A percentile compares a stretch with the other conserved stretches of the same genome.
phyloP scores from a whole-genome alignment of 352 stramenopile species.

The Phytophthora colocasiae region DNA sequence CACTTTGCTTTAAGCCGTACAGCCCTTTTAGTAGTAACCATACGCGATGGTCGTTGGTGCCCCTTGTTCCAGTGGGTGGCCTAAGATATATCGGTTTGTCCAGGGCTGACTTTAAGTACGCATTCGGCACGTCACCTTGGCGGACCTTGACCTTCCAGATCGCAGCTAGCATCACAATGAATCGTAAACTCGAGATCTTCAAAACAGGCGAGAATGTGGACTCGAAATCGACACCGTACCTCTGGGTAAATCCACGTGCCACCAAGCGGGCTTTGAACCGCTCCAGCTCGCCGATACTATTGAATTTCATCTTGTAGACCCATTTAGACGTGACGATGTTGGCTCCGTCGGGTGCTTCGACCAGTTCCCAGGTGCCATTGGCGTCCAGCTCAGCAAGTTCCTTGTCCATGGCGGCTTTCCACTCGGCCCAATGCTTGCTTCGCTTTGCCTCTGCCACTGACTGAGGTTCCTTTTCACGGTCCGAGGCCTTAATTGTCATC shows the following conservation, averaged over 20 bases:
- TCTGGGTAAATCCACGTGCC: constrained; percentile 7
- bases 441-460: no score
- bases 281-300: constrained; percentile 10
- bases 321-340: constrained; percentile 7
- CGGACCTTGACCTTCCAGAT: background rate
- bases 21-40: no score
- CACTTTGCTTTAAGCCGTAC: no score
- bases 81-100: no score
- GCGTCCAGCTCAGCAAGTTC: background rate
- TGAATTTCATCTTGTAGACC: constrained; percentile 13
- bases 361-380: background rate
- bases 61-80: no score
- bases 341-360: background rate
- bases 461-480: no score
- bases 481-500: no score
- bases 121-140: constrained; percentile 14
- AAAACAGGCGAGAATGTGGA: constrained; percentile 10
- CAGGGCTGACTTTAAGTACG: constrained; percentile 10
- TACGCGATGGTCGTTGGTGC: no score
- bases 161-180: constrained; percentile 10
- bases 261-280: constrained; percentile 9
- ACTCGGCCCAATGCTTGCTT: background rate
- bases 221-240: constrained; percentile 11
- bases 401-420: background rate
- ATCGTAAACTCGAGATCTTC: constrained; percentile 18